Evolutionary conservation across 768 basidiomycete genomes (phyloP).

Genomic region (Tulasnella sp.): DNA sequence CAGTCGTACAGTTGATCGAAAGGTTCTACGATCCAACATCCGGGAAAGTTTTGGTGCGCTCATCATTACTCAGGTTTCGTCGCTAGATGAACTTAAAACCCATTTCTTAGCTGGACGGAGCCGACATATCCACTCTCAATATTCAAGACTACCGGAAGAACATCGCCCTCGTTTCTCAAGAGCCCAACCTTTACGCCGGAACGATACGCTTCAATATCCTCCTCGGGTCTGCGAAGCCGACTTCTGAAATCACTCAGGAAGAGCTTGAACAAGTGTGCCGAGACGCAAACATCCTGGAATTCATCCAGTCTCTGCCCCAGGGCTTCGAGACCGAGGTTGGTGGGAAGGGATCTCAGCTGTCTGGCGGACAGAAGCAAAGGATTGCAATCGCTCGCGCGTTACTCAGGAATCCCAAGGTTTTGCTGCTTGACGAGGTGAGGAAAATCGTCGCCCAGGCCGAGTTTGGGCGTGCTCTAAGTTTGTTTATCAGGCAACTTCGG

Average conservation of each 20-base stretch:
- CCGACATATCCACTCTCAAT: constrained; percentile 71
- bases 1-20: constrained; percentile 35
- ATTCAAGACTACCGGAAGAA: constrained; percentile 84
- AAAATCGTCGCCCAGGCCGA: no score
- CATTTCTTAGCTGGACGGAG: constrained; percentile 59
- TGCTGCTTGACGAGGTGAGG: constrained; percentile 68
- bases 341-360: constrained; percentile 70
- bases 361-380: constrained; percentile 82
- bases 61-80: not conserved
- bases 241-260: constrained; percentile 73
- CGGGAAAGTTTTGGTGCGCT: constrained; percentile 31
- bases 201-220: constrained; percentile 88
- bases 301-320: constrained; percentile 78
- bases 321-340: constrained; percentile 35
- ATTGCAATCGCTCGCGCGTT: constrained; percentile 88
- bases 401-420: constrained; percentile 84
- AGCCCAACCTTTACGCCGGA: constrained; percentile 86
- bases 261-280: constrained; percentile 84
- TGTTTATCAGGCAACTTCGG: constrained; percentile 61
- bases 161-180: constrained; percentile 87
- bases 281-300: constrained; percentile 86
- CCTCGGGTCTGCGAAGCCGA: constrained; percentile 75
- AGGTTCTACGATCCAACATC: constrained; percentile 36
- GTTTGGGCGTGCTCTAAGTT: no score
- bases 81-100: not conserved